Percentiles rank a stretch among this genome's conserved stretches.
Conservation (phyloP, 148 eudicot species). For the Vaccinium myrtillus region DNA sequence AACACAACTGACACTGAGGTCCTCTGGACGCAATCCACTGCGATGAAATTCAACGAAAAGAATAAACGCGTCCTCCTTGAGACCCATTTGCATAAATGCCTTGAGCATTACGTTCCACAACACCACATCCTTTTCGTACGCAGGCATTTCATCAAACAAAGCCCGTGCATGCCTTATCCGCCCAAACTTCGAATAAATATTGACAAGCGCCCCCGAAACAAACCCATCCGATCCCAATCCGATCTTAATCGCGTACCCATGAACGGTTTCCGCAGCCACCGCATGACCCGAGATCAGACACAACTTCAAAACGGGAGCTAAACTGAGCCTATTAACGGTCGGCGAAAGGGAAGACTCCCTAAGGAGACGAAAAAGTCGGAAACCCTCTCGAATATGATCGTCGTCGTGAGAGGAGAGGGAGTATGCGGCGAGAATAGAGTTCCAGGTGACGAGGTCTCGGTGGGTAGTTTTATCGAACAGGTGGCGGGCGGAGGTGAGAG, state of each 20-base stretch:
- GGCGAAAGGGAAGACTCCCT: neutral
- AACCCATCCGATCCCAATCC: constrained; percentile 25
- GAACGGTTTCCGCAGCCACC: constrained; percentile 19
- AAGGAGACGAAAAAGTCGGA: constrained; percentile 20
- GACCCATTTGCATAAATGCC: constrained; percentile 13
- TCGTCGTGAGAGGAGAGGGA: neutral
- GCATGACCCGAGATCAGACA: constrained; percentile 19
- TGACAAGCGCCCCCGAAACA: constrained; percentile 30
- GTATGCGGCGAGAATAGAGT: constrained; percentile 22
- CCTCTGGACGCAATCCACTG: constrained; percentile 16
- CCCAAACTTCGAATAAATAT: constrained; percentile 22
- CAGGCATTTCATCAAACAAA: constrained; percentile 24
- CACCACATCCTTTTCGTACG: constrained; percentile 21
- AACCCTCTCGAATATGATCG: constrained; percentile 14
- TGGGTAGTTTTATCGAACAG: constrained; percentile 20
- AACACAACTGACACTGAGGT: constrained; percentile 19
- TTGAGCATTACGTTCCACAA: constrained; percentile 33
- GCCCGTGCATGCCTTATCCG: constrained; percentile 17
- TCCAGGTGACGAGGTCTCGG: constrained; percentile 24
- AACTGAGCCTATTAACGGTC: constrained; percentile 10
- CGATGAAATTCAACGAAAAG: constrained; percentile 25
- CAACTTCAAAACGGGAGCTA: constrained; percentile 29
- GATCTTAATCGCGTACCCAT: constrained; percentile 24
- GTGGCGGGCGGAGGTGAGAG: constrained; percentile 14
- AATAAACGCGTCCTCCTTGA: constrained; percentile 15